Evolutionary conservation across 164 flowering plant genomes (phyloP), one percentile per base, ranked within the genome.

Genomic region (Euptelea pleiosperma): DNA sequence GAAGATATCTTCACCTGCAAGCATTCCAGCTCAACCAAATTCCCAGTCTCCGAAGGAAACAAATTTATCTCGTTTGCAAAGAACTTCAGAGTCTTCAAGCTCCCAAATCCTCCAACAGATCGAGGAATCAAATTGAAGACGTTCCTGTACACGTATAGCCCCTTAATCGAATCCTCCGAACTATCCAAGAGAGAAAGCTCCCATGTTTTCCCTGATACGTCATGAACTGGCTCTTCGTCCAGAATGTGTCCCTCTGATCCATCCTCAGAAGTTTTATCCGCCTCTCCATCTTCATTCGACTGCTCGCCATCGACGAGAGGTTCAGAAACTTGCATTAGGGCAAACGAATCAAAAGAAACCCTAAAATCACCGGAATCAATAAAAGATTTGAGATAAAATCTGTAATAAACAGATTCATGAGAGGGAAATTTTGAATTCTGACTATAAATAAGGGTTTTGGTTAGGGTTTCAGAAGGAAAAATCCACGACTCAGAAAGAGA

Each of bases 31-130:
- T 70, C 85, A 12, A 55, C 74, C 75, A 89, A 74, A 52, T 69
- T 74, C 67, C 71, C 71, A 9, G 79, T 66, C 73, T 86, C 92
- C 34, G 78, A 46, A 1, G 96, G 85, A 39, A 90, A 85, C 68
- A 93, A 68, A 70, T 84, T 84, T 15, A 90, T 63, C 70, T 86
- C 95, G 46, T 93, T 93, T 15, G 82, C 84, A 45, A 90, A 87
- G 57, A 93, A 89, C 68, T 93, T 93, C 61, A 93, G 55, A 6
- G 77, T 84, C 74, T 72, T 87, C 78, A 93, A 67, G 39, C 67
- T 47, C 60, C 63, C 65, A 2, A 79, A 50, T 16, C 62, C 58
- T 0, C 84, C 83, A 25, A 85, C 61, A n/a, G 82, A 75, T 33
- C 64, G 68, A 0, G 99, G 97, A 11, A 93, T 74, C 75, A 90